These are phyloP conservation scores for Aristolochia californica DNA, from an alignment of 164 flowering plant genomes.

Conservation along the genomic window DNA sequence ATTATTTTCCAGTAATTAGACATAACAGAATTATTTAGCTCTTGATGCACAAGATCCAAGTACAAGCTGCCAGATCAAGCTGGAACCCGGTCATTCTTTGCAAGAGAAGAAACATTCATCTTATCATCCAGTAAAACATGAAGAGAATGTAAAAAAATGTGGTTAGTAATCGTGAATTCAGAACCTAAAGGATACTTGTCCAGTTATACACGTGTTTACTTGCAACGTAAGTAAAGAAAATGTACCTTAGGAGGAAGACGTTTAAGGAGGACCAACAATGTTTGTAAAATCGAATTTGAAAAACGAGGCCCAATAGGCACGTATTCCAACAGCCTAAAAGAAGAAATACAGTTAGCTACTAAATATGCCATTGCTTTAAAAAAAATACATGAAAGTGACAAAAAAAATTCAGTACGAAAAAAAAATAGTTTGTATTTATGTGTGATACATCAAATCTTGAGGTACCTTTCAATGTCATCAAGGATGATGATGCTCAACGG, in stretches of 20 bases:
- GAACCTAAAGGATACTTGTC: neutral
- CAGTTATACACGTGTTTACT: neutral
- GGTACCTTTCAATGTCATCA: slow-evolving; percentile 95
- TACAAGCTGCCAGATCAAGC: too few relatives aligned
- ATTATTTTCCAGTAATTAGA: too few relatives aligned
- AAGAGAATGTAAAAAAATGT: too few relatives aligned
- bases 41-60: too few relatives aligned
- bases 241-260: slow-evolving; percentile 90
- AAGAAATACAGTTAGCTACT: neutral
- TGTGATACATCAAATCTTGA: neutral
- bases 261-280: slow-evolving; percentile 78
- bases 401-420: neutral
- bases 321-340: slow-evolving; percentile 70
- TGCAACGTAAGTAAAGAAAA: neutral
- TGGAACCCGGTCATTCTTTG: too few relatives aligned
- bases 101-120: too few relatives aligned
- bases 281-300: slow-evolving; percentile 80
- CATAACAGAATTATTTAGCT: too few relatives aligned
- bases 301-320: slow-evolving; percentile 92
- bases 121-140: too few relatives aligned
- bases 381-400: neutral
- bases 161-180: too few relatives aligned
- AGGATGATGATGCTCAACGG: slow-evolving; percentile 81
- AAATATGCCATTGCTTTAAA: too few relatives aligned
- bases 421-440: too few relatives aligned